phyloP scores from a whole-genome alignment of 192 early-diverging fungal genomes.

The Entophlyctis luteolus region DNA sequence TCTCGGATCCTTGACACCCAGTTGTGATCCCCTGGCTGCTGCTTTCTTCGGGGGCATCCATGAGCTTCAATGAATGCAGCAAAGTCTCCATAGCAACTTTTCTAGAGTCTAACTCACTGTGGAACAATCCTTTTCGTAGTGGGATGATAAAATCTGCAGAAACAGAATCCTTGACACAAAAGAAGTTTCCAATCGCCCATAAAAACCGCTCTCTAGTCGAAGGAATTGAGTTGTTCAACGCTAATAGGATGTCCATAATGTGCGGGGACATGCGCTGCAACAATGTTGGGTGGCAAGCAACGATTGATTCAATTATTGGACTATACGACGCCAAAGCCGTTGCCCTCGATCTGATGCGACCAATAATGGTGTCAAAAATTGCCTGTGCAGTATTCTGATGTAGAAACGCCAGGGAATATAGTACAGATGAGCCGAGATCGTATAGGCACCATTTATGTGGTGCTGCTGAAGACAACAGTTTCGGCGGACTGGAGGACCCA shows the following conservation, averaged over 20 bases:
- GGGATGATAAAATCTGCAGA: not conserved
- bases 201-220: slow-evolving; percentile 1
- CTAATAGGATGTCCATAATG: slow-evolving; percentile 1
- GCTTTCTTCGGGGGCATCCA: not conserved
- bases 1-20: not conserved
- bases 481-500: not conserved
- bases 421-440: slow-evolving; percentile 8
- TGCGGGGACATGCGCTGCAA: not conserved
- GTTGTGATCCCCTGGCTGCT: not conserved
- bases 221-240: not conserved
- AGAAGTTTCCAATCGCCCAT: slow-evolving; percentile 16
- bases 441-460: not conserved
- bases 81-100: slow-evolving; percentile 3
- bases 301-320: not conserved
- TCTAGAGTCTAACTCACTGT: not conserved
- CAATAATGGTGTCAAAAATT: not conserved
- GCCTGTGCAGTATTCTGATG: not conserved
- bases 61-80: slow-evolving; percentile 3
- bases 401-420: not conserved
- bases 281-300: not conserved
- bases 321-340: not conserved
- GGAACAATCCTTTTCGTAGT: slow-evolving; percentile 18
- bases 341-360: not conserved
- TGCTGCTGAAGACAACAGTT: not conserved
- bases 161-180: not conserved